Percentiles rank a stretch among this genome's conserved stretches.
phyloP scores from a whole-genome alignment of 2,329 filamentous ascomycete species.

The Xylaria hypoxylon region DNA sequence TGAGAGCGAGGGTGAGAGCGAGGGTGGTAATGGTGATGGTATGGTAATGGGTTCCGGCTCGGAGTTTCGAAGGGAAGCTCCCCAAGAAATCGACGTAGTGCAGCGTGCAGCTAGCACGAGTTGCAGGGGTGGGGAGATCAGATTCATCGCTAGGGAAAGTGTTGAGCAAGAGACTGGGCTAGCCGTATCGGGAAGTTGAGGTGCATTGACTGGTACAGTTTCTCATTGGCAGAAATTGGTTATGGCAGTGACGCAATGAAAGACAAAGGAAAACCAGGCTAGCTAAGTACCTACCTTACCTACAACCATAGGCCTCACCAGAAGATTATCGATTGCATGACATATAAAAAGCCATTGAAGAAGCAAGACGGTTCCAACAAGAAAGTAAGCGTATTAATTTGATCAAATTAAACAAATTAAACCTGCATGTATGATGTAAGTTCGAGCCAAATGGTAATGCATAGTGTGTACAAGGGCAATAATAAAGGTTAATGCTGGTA shows the following conservation, averaged over 20 bases:
- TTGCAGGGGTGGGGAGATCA: conserved; percentile 12
- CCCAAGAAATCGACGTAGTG: conserved; percentile 5
- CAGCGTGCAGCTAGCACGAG: conserved; percentile 13
- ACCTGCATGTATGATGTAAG: too few species aligned
- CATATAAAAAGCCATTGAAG: too few species aligned
- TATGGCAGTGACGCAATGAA: conserved; percentile 14
- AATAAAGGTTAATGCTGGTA: too few species aligned
- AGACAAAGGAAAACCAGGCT: not conserved
- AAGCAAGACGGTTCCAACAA: too few species aligned
- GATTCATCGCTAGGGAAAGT: not conserved
- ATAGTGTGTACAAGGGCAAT: too few species aligned
- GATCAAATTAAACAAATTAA: too few species aligned
- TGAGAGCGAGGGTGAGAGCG: not conserved
- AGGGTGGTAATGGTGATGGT: conserved; percentile 1
- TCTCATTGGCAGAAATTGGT: not conserved
- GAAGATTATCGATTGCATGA: too few species aligned
- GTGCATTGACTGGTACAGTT: not conserved
- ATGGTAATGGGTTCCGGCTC: conserved; percentile 1
- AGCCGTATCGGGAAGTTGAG: conserved; percentile 25
- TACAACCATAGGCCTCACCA: too few species aligned
- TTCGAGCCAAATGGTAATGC: too few species aligned
- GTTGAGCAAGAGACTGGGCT: not conserved
- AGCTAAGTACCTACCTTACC: not conserved
- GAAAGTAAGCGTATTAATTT: too few species aligned
- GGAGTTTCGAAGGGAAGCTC: conserved; percentile 18